Percentiles rank a stretch among this genome's conserved stretches.
These are phyloP conservation scores for Candida frijolesensis DNA, from an alignment of 1,139 yeast genomes.

Conservation along the genomic window DNA sequence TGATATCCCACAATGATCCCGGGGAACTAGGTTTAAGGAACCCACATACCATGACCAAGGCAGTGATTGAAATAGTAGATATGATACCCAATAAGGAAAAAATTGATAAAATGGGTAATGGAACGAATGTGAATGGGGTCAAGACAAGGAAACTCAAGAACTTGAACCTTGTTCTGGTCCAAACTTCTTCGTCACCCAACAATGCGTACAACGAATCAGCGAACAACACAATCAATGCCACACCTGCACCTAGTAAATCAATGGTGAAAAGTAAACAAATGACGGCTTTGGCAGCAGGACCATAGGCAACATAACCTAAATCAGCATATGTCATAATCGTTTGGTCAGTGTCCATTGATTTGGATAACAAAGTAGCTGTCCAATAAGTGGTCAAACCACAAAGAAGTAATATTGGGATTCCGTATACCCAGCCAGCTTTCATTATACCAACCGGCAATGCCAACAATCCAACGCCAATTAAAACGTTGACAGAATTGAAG, in stretches of 20 bases:
- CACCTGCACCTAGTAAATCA: slow-evolving; percentile 60
- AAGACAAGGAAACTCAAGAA: slow-evolving; percentile 41
- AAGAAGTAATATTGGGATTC: slow-evolving; percentile 38
- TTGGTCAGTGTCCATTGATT: slow-evolving; percentile 66
- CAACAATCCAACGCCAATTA: slow-evolving; percentile 52
- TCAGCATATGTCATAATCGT: slow-evolving; percentile 89
- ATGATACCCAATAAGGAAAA: slow-evolving; percentile 48
- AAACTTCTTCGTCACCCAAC: slow-evolving; percentile 38
- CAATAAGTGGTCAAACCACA: slow-evolving; percentile 48
- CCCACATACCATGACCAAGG: slow-evolving; percentile 43
- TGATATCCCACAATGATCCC: slow-evolving; percentile 41
- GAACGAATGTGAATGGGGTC: slow-evolving; percentile 51
- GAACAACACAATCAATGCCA: slow-evolving; percentile 54
- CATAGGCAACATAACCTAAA: slow-evolving; percentile 75
- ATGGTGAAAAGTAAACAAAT: slow-evolving; percentile 44
- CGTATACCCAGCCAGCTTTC: slow-evolving; percentile 50
- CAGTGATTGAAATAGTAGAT: slow-evolving; percentile 46
- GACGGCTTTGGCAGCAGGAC: slow-evolving; percentile 43
- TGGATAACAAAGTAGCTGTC: slow-evolving; percentile 46
- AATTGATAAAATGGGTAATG: slow-evolving; percentile 45
- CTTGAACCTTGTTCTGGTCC: slow-evolving; percentile 44
- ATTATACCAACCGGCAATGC: slow-evolving; percentile 51
- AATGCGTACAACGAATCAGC: slow-evolving; percentile 54
- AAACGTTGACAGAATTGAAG: slow-evolving; percentile 49
- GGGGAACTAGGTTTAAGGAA: slow-evolving; percentile 40